Base-by-base conservation (phyloP, 1,284 basidiomycete genomes). In the Tylopilus orsonianus region DNA sequence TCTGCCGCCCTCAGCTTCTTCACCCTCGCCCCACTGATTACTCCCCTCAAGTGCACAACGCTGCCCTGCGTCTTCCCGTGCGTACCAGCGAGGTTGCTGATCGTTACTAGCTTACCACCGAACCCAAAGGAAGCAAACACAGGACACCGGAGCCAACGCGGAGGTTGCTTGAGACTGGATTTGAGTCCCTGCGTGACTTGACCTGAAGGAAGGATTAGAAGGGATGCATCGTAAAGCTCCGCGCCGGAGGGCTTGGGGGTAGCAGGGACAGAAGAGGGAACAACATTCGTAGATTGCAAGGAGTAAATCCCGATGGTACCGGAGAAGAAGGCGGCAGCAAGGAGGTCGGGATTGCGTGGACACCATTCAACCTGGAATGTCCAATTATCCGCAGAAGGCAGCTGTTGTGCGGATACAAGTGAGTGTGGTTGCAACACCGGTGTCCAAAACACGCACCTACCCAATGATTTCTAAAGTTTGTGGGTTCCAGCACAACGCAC, bases 321-420 rank as follows among this genome's bases (percentile, higher is more conserved):
- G 58, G 91, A 90, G 70, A 90, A 91, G 62, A 85, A 89, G 13
- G 86, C 88, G 8, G 80, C 85, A 0, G 90, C 93, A 35, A 99
- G 82, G 44, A 98, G 75, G 62, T 93, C 90, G 1, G 96, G 96
- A 67, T 98, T 97, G 53, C 90, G 85, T 14, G 95, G 95, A 63
- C 92, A 97, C 92, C 93, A 98, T 52, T 96, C 83, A 4, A 94
- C 90, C 71, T 98, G 93, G 84, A 98, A 99, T 0, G 94, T 89
- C 96, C 96, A 98, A 72, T 98, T 97, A 61, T 87, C 83, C 24
- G 89, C 90, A 2, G 89, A 83, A 8, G 93, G 91, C n/a, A 98
- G 85, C 85, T 93, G 65, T 49, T 32, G 43, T 20, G 24, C 13
- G 26, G 18, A 49, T 23, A 26, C 5, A 8, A 4, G 22, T 16